These are phyloP conservation scores for Lactifluus echinatus DNA, from an alignment of 768 basidiomycete genomes.

Conservation along the genomic window DNA sequence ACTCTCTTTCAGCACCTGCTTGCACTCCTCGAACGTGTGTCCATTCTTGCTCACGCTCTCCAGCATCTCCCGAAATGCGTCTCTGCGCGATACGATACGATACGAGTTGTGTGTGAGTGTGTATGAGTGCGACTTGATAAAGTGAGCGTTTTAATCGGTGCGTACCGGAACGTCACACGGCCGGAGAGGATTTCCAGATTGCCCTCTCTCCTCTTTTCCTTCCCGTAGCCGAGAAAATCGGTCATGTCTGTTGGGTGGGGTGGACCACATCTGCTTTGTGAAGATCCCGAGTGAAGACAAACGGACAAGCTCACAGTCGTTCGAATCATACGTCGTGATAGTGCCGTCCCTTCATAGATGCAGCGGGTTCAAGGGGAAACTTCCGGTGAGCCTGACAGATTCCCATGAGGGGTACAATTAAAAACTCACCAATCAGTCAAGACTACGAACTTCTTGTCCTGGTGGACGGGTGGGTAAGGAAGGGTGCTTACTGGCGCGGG, in stretches of 20 bases:
- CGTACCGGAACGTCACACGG: slow-evolving; percentile 56
- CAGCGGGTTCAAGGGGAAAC: background rate
- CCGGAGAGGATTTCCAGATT: slow-evolving; percentile 69
- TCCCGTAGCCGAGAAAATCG: slow-evolving; percentile 84
- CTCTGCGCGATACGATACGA: no score
- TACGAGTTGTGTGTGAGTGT: no score
- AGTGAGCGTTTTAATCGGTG: background rate
- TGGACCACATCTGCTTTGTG: background rate
- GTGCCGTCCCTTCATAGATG: slow-evolving; percentile 72
- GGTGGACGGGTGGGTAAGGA: slow-evolving; percentile 73
- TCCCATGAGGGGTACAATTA: background rate
- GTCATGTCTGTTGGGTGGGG: slow-evolving; percentile 77
- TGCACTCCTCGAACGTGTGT: slow-evolving; percentile 81
- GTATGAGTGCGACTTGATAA: background rate
- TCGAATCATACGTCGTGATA: slow-evolving; percentile 87
- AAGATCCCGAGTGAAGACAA: background rate
- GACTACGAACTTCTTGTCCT: slow-evolving; percentile 75
- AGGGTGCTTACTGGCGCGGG: slow-evolving; percentile 54
- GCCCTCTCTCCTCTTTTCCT: slow-evolving; percentile 57
- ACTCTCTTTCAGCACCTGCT: slow-evolving; percentile 66
- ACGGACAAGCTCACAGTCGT: slow-evolving; percentile 58
- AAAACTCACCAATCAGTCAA: slow-evolving; percentile 82
- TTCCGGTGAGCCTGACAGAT: background rate
- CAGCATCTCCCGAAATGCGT: slow-evolving; percentile 84
- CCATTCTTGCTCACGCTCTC: slow-evolving; percentile 66